phyloP scores from a whole-genome alignment of 768 basidiomycete species.

The Udeniomyces megalosporus region DNA sequence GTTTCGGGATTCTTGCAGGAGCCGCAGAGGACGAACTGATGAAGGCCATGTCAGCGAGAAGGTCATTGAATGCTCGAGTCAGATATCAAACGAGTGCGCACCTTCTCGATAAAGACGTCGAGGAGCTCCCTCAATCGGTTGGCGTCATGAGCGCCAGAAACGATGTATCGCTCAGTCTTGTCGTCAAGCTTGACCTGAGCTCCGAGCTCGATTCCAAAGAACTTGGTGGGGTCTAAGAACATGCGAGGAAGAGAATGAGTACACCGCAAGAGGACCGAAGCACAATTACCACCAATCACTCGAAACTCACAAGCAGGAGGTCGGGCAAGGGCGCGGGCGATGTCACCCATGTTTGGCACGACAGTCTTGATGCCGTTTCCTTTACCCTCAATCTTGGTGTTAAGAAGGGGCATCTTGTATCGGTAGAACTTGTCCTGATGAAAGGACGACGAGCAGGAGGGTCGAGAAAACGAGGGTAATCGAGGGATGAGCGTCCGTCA shows the following conservation, averaged over 20 bases:
- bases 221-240: constrained; percentile 75
- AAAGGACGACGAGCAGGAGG: not conserved
- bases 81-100: too few relatives aligned
- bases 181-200: constrained; percentile 94
- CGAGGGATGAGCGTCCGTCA: too few relatives aligned
- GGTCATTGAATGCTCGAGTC: too few relatives aligned
- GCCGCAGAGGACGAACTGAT: constrained; percentile 84
- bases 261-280: not conserved
- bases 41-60: not conserved
- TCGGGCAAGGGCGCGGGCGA: constrained; percentile 83
- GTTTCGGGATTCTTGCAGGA: constrained; percentile 99
- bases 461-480: too few relatives aligned
- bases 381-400: constrained; percentile 94
- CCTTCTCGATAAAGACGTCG: constrained; percentile 81
- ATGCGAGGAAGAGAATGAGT: not conserved
- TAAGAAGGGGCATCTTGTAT: constrained; percentile 76
- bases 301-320: constrained; percentile 53
- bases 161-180: constrained; percentile 93
- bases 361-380: constrained; percentile 99
- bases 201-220: constrained; percentile 96
- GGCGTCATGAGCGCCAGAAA: constrained; percentile 91
- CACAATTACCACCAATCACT: not conserved
- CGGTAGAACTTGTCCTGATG: constrained; percentile 75
- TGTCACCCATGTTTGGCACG: constrained; percentile 94
- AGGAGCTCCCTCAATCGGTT: constrained; percentile 83